Base-by-base conservation (phyloP, 164 flowering plant genomes). In the Hamamelis virginiana region DNA sequence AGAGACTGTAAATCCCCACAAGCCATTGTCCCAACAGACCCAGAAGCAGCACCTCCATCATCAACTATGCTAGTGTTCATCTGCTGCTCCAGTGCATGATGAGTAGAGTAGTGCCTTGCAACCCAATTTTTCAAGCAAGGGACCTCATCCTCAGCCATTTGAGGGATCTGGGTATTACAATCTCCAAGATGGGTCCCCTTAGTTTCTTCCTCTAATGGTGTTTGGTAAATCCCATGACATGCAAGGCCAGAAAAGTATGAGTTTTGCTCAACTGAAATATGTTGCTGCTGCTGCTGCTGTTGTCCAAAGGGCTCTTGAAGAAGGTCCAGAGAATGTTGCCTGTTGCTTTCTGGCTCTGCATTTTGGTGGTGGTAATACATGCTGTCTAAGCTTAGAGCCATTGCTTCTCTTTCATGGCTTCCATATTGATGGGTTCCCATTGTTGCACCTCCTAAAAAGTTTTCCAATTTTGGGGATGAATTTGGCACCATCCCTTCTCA, bases 381-480 rank as follows among this genome's bases (percentile, higher is more conserved):
- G 80, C 90, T 87, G 81, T 92, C 91, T 58, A 89, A 75, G 79
- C 94, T 92, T 9, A 92, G 80, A 68, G 78, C 80, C 89, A 87
- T 85, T 70, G 89, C 67, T 63, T 85, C 91, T 64, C 82, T 74
- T 26, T 78, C 85, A 67, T 77, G 72, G 69, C 59, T 48, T 9
- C 77, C 83, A 62, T 82, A 83, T 38, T 81, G 82, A 59, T 79
- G 82, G 44, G 76, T 62, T 26, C 76, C 87, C 57, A 58, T 57
- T 21, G 86, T 78, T 74, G 94, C 81, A 76, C 84, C 84, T 19
- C 96, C 93, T 1, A 93, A 75, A 67, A 94, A 94, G 72, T 94
- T 85, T 75, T 91, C 98, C n/a, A 91, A 87, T 63, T 94, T 94
- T 48, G 85, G 83, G 87, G 85, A 72, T 18, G 90, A 81, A 76